These are phyloP conservation scores for Kalmusia sp. DNA, from an alignment of 2,329 filamentous ascomycete species.

Conservation along the genomic window DNA sequence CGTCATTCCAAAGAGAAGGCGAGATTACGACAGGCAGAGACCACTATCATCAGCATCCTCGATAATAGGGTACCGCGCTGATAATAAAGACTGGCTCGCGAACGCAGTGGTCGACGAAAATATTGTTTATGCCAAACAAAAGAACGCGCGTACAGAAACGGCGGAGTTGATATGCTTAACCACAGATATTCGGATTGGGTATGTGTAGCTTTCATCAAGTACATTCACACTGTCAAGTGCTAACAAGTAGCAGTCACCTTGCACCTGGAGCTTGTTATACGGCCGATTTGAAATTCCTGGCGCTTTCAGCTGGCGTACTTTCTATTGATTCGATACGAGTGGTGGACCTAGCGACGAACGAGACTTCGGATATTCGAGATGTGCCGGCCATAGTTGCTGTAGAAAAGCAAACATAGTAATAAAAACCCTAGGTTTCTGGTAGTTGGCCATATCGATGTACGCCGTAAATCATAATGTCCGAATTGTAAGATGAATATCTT, in stretches of 20 bases:
- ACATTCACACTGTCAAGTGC: neutral
- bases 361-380: slow-evolving; percentile 79
- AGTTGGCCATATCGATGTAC: too few species aligned
- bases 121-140: slow-evolving; percentile 74
- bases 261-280: slow-evolving; percentile 76
- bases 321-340: slow-evolving; percentile 76
- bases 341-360: slow-evolving; percentile 75
- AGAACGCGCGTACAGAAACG: slow-evolving; percentile 67
- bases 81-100: slow-evolving; percentile 54
- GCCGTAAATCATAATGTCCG: too few species aligned
- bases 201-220: slow-evolving; percentile 30
- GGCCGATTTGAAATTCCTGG: slow-evolving; percentile 74
- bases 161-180: slow-evolving; percentile 77
- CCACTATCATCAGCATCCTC: slow-evolving; percentile 54
- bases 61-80: slow-evolving; percentile 32
- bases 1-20: slow-evolving; percentile 70
- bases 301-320: slow-evolving; percentile 70
- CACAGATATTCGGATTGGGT: slow-evolving; percentile 76
- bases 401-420: slow-evolving; percentile 14
- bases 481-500: too few species aligned
- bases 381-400: slow-evolving; percentile 69
- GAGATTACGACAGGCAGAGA: slow-evolving; percentile 53
- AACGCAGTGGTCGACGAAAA: slow-evolving; percentile 76
- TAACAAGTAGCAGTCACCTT: slow-evolving; percentile 61
- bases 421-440: neutral